These are phyloP conservation scores for Zymoseptoria pseudotritici DNA, from an alignment of 2,329 filamentous ascomycete species.

Conservation along the genomic window DNA sequence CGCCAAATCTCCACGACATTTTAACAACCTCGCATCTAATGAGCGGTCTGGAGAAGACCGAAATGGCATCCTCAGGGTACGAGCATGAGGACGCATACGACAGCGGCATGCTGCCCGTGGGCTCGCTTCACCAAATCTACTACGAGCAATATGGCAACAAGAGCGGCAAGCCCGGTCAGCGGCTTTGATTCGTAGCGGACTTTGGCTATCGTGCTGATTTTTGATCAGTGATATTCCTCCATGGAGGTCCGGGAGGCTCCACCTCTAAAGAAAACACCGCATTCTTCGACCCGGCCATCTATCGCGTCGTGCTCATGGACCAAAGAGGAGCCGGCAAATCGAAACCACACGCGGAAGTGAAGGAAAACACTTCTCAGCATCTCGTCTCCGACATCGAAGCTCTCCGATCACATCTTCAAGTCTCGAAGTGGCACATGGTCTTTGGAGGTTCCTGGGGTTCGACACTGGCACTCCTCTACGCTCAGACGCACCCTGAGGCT, in stretches of 20 bases:
- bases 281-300: conserved; percentile 26
- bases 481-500: conserved; percentile 6
- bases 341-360: conserved; percentile 8
- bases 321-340: conserved; percentile 36
- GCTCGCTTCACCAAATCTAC: conserved; percentile 10
- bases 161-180: conserved; percentile 6
- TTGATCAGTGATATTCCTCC: conserved; percentile 9
- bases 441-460: conserved; percentile 14
- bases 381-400: conserved; percentile 12
- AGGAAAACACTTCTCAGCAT: conserved; percentile 11
- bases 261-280: conserved; percentile 7
- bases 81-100: conserved; percentile 51
- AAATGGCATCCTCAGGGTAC: no score
- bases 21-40: no score
- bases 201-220: no score
- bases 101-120: conserved; percentile 59
- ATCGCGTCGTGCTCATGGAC: conserved; percentile 35
- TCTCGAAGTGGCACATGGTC: conserved; percentile 12
- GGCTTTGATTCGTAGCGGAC: no score
- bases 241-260: conserved; percentile 13
- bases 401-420: conserved; percentile 7
- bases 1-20: no score
- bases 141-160: conserved; percentile 14
- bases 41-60: no score
- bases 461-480: conserved; percentile 12